These are phyloP conservation scores for Fusarium sp. DNA, from an alignment of 2,329 filamentous ascomycete genomes.

Conservation along the genomic window DNA sequence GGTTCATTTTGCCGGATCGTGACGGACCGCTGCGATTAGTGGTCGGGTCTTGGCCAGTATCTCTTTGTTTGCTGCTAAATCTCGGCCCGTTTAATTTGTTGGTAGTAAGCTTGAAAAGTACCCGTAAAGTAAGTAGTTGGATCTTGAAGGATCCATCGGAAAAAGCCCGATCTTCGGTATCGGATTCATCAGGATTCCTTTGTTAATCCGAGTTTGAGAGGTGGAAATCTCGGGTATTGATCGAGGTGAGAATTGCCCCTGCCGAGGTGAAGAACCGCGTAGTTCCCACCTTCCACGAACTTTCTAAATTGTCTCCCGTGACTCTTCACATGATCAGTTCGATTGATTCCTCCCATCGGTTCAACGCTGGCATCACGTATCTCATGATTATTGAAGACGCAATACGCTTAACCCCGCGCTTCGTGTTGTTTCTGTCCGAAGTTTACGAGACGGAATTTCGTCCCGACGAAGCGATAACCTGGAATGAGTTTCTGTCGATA, in stretches of 20 bases:
- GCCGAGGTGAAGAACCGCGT: neutral
- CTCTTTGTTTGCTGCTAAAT: constrained; percentile 20
- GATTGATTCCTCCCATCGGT: neutral
- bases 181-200: neutral
- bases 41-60: neutral
- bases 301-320: neutral
- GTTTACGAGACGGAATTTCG: constrained; percentile 26
- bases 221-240: neutral
- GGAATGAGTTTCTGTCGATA: neutral
- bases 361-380: neutral
- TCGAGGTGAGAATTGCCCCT: neutral
- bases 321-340: neutral
- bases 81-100: constrained; percentile 12
- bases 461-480: constrained; percentile 30
- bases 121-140: neutral
- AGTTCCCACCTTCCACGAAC: neutral
- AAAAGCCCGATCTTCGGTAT: neutral
- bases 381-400: neutral
- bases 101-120: neutral
- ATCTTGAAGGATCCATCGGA: neutral
- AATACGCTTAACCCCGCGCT: neutral
- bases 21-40: constrained; percentile 6
- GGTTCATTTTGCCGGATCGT: neutral
- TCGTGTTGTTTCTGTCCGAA: neutral
- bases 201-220: neutral